Evolutionary conservation across 2,329 filamentous ascomycete genomes (phyloP).

Genomic region (Samsoniella hepiali): DNA sequence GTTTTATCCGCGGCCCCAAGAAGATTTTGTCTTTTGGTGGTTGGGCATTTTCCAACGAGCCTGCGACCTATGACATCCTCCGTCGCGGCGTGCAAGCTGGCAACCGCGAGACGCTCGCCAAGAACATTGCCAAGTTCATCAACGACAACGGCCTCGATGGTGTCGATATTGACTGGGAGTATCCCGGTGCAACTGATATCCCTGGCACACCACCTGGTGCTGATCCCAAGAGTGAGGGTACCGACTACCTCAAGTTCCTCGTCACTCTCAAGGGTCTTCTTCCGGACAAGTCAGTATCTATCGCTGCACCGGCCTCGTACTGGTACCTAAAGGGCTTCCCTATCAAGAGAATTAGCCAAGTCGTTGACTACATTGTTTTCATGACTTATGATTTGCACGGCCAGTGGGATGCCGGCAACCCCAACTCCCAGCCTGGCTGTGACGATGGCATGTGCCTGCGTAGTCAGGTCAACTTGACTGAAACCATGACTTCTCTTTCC

Average conservation of each 20-base stretch:
- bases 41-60: slow-evolving; percentile 41
- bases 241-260: slow-evolving; percentile 34
- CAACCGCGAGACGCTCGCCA: slow-evolving; percentile 31
- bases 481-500: slow-evolving; percentile 29
- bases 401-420: slow-evolving; percentile 23
- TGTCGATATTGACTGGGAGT: slow-evolving; percentile 34
- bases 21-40: slow-evolving; percentile 44
- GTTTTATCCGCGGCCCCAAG: slow-evolving; percentile 26
- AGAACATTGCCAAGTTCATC: slow-evolving; percentile 34
- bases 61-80: slow-evolving; percentile 35
- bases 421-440: slow-evolving; percentile 29
- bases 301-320: slow-evolving; percentile 28
- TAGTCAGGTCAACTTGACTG: slow-evolving; percentile 36
- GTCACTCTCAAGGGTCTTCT: slow-evolving; percentile 21
- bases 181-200: slow-evolving; percentile 22
- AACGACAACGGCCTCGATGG: slow-evolving; percentile 33
- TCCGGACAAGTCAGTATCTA: slow-evolving; percentile 19
- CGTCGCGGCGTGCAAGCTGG: slow-evolving; percentile 29
- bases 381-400: slow-evolving; percentile 29
- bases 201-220: slow-evolving; percentile 29
- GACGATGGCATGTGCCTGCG: slow-evolving; percentile 30
- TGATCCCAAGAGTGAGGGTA: slow-evolving; percentile 24
- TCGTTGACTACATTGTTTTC: slow-evolving; percentile 29
- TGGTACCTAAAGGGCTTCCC: slow-evolving; percentile 29
- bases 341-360: slow-evolving; percentile 22